phyloP scores from a whole-genome alignment of 202 grass and related monocot genomes.

The Bolboschoenoplectus hybrid region DNA sequence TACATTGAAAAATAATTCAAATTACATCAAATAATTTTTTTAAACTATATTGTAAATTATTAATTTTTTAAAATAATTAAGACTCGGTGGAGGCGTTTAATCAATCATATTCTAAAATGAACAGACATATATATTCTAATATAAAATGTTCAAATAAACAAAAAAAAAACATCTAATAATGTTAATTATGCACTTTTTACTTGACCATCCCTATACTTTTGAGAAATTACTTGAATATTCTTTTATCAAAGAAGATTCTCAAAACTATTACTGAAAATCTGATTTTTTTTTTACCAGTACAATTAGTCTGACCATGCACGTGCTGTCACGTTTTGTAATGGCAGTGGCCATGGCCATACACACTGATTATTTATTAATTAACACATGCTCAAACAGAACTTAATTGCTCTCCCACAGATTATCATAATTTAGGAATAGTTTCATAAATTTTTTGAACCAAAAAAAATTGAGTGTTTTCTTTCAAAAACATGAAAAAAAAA shows the following conservation, averaged over 20 bases:
- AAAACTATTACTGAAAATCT: not conserved
- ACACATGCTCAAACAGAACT: constrained; percentile 8
- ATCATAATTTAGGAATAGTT: not conserved
- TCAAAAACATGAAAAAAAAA: not conserved
- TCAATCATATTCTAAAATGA: no score
- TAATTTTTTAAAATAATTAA: no score
- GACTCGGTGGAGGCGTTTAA: not conserved
- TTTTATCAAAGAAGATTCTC: not conserved
- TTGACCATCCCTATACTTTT: not conserved
- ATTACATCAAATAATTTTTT: no score
- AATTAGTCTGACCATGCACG: not conserved
- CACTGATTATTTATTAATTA: not conserved
- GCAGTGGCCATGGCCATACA: no score
- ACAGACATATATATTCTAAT: no score
- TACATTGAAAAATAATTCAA: no score
- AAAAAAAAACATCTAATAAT: no score
- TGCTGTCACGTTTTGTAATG: not conserved
- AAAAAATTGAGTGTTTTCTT: not conserved
- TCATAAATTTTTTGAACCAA: not conserved
- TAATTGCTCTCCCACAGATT: not conserved
- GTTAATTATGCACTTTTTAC: no score
- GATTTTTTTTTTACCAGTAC: not conserved
- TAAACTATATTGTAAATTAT: no score
- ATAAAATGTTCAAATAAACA: no score
- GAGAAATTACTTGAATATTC: not conserved